Evolutionary conservation across 2,329 filamentous ascomycete genomes (phyloP).

Genomic region (Lecanosticta acicola): DNA sequence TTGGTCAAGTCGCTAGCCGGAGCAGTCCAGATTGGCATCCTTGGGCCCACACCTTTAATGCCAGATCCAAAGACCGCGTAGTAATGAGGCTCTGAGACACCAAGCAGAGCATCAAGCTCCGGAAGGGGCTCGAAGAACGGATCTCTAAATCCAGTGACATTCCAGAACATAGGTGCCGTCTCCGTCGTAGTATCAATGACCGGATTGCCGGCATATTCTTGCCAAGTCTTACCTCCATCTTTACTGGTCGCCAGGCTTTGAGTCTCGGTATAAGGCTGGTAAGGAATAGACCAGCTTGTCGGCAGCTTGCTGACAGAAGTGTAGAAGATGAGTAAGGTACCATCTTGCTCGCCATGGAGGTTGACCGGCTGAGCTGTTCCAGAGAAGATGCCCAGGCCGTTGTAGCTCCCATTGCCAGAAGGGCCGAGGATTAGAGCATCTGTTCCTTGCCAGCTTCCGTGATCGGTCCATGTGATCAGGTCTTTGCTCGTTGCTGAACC

Average conservation of each 20-base stretch:
- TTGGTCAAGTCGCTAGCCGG: conserved; percentile 41
- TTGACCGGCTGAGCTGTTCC: conserved; percentile 48
- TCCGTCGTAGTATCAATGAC: conserved; percentile 36
- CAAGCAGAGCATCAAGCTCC: conserved; percentile 40
- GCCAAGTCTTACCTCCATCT: conserved; percentile 45
- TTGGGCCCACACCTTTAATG: conserved; percentile 43
- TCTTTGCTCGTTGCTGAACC: conserved; percentile 50
- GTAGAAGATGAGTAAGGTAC: conserved; percentile 44
- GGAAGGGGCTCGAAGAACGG: conserved; percentile 35
- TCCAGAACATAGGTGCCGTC: conserved; percentile 40
- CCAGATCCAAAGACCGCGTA: conserved; percentile 44
- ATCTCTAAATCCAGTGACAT: conserved; percentile 40
- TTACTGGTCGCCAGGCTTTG: conserved; percentile 42
- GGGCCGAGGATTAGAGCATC: conserved; percentile 38
- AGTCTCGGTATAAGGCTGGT: conserved; percentile 42
- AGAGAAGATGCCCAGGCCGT: conserved; percentile 50
- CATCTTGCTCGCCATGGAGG: conserved; percentile 41
- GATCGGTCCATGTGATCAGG: conserved; percentile 40
- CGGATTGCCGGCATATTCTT: conserved; percentile 43
- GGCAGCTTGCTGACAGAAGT: conserved; percentile 44
- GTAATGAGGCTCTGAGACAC: conserved; percentile 40
- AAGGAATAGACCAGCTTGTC: conserved; percentile 42
- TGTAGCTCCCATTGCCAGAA: conserved; percentile 41
- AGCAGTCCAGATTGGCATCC: conserved; percentile 45
- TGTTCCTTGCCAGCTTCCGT: conserved; percentile 43